Base-by-base conservation (phyloP, 495 filamentous ascomycete genomes). In the Aspergillus taichungensis region DNA sequence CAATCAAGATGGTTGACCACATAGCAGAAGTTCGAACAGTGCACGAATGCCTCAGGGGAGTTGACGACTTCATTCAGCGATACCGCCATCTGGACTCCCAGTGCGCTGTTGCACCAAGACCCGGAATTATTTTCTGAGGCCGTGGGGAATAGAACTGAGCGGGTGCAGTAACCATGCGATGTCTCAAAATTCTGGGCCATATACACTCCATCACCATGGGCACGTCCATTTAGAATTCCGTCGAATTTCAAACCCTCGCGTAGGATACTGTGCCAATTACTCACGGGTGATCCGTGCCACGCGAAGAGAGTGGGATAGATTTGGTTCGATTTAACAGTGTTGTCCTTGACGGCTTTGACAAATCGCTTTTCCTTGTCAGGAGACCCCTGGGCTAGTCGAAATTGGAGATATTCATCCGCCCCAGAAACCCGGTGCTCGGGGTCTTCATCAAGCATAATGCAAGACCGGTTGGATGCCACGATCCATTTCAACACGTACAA, bases 321-420 rank as follows among this genome's bases (percentile, higher is more conserved):
- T 7, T 48, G 34, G 6, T 68, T 63, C 10, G 70, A 49, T 1
- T 62, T 56, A 9, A 54, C 42, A 0, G 70, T 61, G 3, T 74
- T 62, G 5, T 71, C 57, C 14, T 73, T 67, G 0, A 95, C 72
- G 6, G 80, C 76, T 18, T 77, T 57, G 4, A 82, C 63, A 57
- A 97, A 95, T n/a, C 79, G 75, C 33, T 83, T 71, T 55, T 97
- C 91, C 56, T 91, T 95, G 58, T 95, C 90, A 1, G 87, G 87
- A 1, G 88, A 82, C 10, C 91, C 91, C 71, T 94, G 90, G 1
- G 84, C 82, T 47, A 95, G 85, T 32, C 86, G 74, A 54, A 95
- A 97, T 58, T 95, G 87, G 18, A 85, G 60, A 72, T 80, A 94
- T 1, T 71, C 73, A 0, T 67, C 52, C 70, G 94, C 82, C 0